Base-by-base conservation (phyloP, 257 asterid species). In the Nicotiana attenuata region DNA sequence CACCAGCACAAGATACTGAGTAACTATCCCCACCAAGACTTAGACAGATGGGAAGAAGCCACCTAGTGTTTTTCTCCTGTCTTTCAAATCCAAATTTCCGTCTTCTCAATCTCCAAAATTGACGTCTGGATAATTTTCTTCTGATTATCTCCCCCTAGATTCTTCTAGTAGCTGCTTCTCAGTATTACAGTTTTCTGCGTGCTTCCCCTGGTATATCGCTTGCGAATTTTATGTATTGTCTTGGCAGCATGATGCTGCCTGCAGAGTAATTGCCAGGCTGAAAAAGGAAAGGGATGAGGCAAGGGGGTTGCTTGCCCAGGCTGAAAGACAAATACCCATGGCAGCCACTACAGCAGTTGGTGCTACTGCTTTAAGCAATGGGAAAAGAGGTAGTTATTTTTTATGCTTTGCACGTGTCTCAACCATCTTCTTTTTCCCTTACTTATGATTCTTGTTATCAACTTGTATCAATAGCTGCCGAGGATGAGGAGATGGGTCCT, bases 221-320 rank as follows among this genome's bases (percentile, higher is more conserved):
- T 35, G 11, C 84, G 10, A 82, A 71, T 14, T 81, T 87, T 29
- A 79, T 53, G 50, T 64, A 31, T 47, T 13, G 65, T 71, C 59
- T 60, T 90, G 76, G 88, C 92, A 96, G 98, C 99, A 96, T 89
- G 99, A 96, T 85, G 98, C 99, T 57, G 99, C 99, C 5, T 94
- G 99, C 87, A 97, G 98, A 88, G 99, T 96, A 75, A 96, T 96
- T 91, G 98, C 99, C 86, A 92, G 99, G 89, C 84, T 96, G 81
- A 94, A 91, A 88, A 96, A 93, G 88, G 99, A 94, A 90, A 91
- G 98, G 89, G 98, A 96, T 78, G 99, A 96, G 88, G 98, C 99
- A 64, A 88, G 97, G 89, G 88, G 76, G 20, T 87, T 96, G 59
- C 83, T 96, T 84, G 91, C 97, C 63, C 98, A 88, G 85, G 97